These are phyloP conservation scores for Fusarium graminum DNA, from an alignment of 2,329 filamentous ascomycete genomes.

Conservation along the genomic window DNA sequence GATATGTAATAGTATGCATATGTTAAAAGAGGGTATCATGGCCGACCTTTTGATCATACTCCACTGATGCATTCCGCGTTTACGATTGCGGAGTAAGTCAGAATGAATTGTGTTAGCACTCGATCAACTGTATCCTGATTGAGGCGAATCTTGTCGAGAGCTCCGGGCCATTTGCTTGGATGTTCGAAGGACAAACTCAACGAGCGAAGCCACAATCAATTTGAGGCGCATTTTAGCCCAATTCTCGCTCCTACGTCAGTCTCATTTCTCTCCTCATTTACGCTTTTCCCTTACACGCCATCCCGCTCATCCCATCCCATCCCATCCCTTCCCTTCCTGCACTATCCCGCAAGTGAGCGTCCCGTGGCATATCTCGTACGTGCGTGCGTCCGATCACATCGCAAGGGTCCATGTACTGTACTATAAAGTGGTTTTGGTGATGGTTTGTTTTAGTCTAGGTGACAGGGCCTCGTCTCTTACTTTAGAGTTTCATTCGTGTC, in stretches of 20 bases:
- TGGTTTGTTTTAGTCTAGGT: slow-evolving; percentile 4
- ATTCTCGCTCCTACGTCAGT: slow-evolving; percentile 9
- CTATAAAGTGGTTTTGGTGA: slow-evolving; percentile 5
- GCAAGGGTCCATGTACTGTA: slow-evolving; percentile 23
- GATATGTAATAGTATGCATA: slow-evolving; percentile 11
- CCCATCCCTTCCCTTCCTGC: slow-evolving; percentile 16
- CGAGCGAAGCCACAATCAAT: not conserved
- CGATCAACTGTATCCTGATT: slow-evolving; percentile 4
- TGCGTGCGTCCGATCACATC: slow-evolving; percentile 33
- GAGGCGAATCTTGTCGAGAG: not conserved
- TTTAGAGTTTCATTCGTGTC: slow-evolving; percentile 6
- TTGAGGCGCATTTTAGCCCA: slow-evolving; percentile 9
- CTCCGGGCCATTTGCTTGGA: slow-evolving; percentile 6
- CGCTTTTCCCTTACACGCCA: slow-evolving; percentile 10
- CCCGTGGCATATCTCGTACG: slow-evolving; percentile 35
- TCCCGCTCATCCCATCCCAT: slow-evolving; percentile 36
- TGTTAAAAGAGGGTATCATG: slow-evolving; percentile 25
- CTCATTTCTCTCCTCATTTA: slow-evolving; percentile 18
- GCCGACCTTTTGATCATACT: slow-evolving; percentile 1
- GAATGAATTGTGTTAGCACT: not conserved
- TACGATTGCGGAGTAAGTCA: slow-evolving; percentile 20
- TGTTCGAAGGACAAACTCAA: not conserved
- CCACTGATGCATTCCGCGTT: slow-evolving; percentile 25
- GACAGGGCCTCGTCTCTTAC: not conserved
- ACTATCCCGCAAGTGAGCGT: slow-evolving; percentile 14